Conservation (phyloP, 768 basidiomycete species). For the Ramaria rubella region DNA sequence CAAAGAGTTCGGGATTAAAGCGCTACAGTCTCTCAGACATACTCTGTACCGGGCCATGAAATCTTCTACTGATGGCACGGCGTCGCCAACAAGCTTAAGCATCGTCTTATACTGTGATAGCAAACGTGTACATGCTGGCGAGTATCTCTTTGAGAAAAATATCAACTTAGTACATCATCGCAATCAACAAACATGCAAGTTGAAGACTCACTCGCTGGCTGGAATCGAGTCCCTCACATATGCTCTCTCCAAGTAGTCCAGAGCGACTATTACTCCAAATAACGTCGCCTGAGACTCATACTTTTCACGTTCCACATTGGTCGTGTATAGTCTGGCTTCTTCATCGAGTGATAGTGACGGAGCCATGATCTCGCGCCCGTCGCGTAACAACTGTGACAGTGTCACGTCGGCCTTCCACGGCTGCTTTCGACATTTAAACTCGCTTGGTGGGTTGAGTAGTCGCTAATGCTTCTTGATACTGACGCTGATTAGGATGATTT, state of each 20-base stretch:
- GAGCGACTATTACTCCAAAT: slow-evolving; percentile 82
- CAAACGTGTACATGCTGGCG: slow-evolving; percentile 90
- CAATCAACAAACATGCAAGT: neutral
- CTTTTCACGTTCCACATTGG: slow-evolving; percentile 84
- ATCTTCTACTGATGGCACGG: slow-evolving; percentile 76
- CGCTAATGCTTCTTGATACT: neutral
- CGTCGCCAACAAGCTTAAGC: slow-evolving; percentile 89
- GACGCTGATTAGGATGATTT: too few species aligned
- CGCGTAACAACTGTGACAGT: neutral
- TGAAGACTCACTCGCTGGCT: slow-evolving; percentile 71
- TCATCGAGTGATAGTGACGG: slow-evolving; percentile 66
- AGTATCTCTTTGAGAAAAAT: slow-evolving; percentile 64
- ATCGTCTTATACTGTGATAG: slow-evolving; percentile 97
- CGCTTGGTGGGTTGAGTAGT: neutral
- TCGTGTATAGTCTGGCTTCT: slow-evolving; percentile 83
- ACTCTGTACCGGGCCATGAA: slow-evolving; percentile 90
- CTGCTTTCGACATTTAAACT: neutral
- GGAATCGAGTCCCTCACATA: slow-evolving; percentile 92
- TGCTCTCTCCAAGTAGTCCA: slow-evolving; percentile 93
- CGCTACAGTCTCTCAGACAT: slow-evolving; percentile 19
- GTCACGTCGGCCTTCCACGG: neutral
- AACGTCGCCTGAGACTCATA: slow-evolving; percentile 84
- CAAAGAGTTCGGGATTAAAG: neutral
- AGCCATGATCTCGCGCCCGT: slow-evolving; percentile 29
- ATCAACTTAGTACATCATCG: slow-evolving; percentile 25